Evolutionary conservation across 495 filamentous ascomycete species (phyloP), one percentile per base, ranked within the genome.

Genomic region (Xanthoparmelia taractica): DNA sequence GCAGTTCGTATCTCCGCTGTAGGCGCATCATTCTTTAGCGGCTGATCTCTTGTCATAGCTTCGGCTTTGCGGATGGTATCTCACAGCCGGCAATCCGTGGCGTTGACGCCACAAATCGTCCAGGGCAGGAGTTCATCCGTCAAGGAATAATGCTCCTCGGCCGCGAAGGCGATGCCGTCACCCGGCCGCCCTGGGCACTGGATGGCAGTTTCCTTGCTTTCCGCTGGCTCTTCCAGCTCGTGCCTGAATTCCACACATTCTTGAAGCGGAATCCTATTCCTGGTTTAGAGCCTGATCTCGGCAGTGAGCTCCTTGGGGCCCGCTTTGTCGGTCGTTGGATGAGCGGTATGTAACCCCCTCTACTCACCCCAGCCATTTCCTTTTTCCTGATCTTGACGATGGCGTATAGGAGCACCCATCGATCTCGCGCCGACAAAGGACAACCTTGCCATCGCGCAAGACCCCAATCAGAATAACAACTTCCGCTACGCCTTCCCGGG

Each of bases 291-390:
- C 57, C 66, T 61, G 33, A 57, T 20, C 31, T 58, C 47, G 72
- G 68, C 34, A 61, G 67, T 36, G 76, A 74, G 17, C 71, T 76
- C 25, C 66, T 77, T 31, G 76, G 75, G 1, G 73, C 76, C 29
- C 74, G 76, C 45, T 63, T 78, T 6, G 65, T 78, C 18, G 76
- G 75, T 48, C 67, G 76, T 52, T 78, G 76, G 75, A 75, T 76
- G 65, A 74, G 72, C 56, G 74, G 74, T 74, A 72, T 59, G 70
- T 60, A 23, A n/a, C 50, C 41, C 45, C 15, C 23, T 43, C 23
- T 33, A 38, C 7, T 58, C 17, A 1, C 31, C 55, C 29, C 4
- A 33, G 8, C 2, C 31, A 17, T 31, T 31, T 12, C 25, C 20
- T 17, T 12, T 25, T 25, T 47, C n/a, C 43, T 20, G 3, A 33